phyloP scores from a whole-genome alignment of 257 asterid genomes.

The Nemophila menziesii region DNA sequence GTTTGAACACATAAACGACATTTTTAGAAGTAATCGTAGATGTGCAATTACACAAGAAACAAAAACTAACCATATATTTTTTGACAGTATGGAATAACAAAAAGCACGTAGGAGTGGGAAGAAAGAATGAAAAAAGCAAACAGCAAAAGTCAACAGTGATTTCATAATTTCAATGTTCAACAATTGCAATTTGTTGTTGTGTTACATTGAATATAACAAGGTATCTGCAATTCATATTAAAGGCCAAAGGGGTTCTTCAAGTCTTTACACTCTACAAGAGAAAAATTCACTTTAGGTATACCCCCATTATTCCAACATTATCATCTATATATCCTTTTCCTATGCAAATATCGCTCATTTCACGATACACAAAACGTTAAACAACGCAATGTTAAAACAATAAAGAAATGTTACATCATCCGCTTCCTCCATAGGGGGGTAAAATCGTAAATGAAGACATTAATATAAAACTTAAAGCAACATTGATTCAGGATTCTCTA shows the following conservation, averaged over 20 bases:
- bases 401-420: background rate
- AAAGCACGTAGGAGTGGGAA: no score
- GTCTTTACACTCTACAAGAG: conserved; percentile 21
- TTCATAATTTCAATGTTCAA: no score
- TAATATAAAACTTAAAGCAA: conserved; percentile 36
- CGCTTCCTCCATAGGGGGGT: conserved; percentile 2
- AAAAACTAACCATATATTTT: no score
- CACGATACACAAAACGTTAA: conserved; percentile 9
- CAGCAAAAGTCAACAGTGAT: no score
- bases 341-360: conserved; percentile 9
- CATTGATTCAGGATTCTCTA: conserved; percentile 92
- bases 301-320: conserved; percentile 28
- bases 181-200: background rate
- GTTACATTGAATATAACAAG: background rate
- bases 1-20: no score
- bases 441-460: conserved; percentile 6
- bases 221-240: background rate
- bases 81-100: no score
- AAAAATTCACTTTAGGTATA: conserved; percentile 14
- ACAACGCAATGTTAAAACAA: conserved; percentile 7
- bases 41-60: no score
- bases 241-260: background rate
- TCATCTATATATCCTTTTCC: conserved; percentile 12
- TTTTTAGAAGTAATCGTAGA: no score
- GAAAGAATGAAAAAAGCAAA: no score